Evolutionary conservation across 345 rosid species (phyloP).

Genomic region (Psidium friedrichsthalianum): DNA sequence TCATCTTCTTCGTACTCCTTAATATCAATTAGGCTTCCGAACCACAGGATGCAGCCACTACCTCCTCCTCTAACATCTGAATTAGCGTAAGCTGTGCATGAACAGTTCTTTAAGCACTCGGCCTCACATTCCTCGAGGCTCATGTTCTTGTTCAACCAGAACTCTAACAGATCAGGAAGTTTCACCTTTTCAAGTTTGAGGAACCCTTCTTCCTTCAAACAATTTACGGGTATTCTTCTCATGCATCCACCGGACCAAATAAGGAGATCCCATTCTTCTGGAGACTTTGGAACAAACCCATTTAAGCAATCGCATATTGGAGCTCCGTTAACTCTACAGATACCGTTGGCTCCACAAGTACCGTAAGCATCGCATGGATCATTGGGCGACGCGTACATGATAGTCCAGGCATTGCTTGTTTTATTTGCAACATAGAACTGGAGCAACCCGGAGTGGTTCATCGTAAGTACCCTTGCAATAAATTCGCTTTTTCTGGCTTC

Average conservation of each 20-base stretch:
- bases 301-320: conserved; percentile 11
- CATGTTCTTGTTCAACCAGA: conserved; percentile 13
- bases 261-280: conserved; percentile 10
- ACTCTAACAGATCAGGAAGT: conserved; percentile 11
- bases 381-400: background rate
- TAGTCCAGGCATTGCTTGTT: background rate
- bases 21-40: background rate
- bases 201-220: conserved; percentile 4
- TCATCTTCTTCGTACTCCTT: background rate
- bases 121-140: conserved; percentile 4
- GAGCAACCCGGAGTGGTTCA: background rate
- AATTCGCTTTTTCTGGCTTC: background rate
- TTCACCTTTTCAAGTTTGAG: background rate
- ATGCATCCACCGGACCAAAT: conserved; percentile 11
- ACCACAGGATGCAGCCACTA: conserved; percentile 19
- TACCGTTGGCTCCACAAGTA: background rate
- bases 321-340: background rate
- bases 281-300: conserved; percentile 23
- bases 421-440: background rate
- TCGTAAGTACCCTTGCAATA: background rate
- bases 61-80: conserved; percentile 11
- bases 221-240: background rate
- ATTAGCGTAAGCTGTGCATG: conserved; percentile 25
- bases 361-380: background rate
- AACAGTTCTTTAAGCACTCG: conserved; percentile 17